A percentile compares a stretch with the other conserved stretches of the same genome.
Evolutionary conservation across 2,329 filamentous ascomycete species (phyloP).

Genomic region (Colletotrichum sp.): DNA sequence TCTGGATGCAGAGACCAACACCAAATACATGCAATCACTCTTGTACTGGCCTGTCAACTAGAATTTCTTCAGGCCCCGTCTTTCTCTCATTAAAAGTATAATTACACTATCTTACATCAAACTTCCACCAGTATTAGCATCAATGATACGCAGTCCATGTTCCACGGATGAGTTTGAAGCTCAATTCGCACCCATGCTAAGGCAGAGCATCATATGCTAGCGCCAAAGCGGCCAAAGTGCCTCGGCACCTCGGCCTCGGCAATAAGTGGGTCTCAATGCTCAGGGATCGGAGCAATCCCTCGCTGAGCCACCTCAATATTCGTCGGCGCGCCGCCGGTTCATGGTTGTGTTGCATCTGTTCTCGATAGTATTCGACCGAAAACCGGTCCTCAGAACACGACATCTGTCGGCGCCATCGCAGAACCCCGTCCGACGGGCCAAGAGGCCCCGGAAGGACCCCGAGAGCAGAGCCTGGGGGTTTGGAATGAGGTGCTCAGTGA

Average conservation of each 20-base stretch:
- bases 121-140: neutral
- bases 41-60: neutral
- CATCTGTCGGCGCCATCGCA: neutral
- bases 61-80: neutral
- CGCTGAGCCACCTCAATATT: neutral
- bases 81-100: neutral
- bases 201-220: neutral
- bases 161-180: neutral
- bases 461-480: neutral
- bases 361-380: neutral
- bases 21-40: neutral
- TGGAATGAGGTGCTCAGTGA: neutral
- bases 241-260: constrained; percentile 14
- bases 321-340: neutral
- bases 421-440: neutral
- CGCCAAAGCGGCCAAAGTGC: neutral
- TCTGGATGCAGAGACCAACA: neutral
- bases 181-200: neutral
- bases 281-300: neutral
- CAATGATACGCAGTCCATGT: neutral
- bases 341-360: neutral
- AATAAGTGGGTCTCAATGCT: neutral
- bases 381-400: neutral
- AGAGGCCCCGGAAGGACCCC: neutral
- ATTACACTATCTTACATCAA: neutral